A percentile compares a stretch with the other conserved stretches of the same genome.
phyloP scores from a whole-genome alignment of 2,329 filamentous ascomycete genomes.

The Verticillium nubilum region DNA sequence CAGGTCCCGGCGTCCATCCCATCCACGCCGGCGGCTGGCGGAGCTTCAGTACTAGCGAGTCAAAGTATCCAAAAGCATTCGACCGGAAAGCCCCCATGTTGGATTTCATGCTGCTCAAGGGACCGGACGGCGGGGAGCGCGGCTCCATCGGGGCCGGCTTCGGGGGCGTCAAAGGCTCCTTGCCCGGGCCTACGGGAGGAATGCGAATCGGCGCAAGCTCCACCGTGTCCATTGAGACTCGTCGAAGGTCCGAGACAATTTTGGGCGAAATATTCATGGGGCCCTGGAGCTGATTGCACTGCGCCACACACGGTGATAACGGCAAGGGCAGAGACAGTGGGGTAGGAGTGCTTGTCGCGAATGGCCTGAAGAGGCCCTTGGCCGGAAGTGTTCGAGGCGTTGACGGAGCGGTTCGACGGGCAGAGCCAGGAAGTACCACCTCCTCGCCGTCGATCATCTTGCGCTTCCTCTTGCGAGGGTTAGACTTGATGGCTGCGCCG shows the following conservation, averaged over 20 bases:
- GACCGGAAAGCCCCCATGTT: constrained; percentile 1
- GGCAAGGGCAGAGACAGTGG: constrained; percentile 16
- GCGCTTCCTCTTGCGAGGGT: constrained; percentile 39
- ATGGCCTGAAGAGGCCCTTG: not conserved
- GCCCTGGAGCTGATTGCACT: constrained; percentile 8
- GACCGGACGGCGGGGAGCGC: constrained; percentile 6
- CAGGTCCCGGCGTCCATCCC: not conserved
- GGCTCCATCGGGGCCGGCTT: constrained; percentile 5
- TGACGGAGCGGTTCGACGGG: not conserved
- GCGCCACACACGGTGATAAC: constrained; percentile 1
- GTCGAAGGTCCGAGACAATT: constrained; percentile 6
- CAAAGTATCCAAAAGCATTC: constrained; percentile 4
- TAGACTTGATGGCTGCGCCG: constrained; percentile 44
- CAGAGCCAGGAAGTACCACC: constrained; percentile 3
- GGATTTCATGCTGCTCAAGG: not conserved
- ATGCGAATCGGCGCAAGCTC: not conserved
- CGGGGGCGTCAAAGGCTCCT: not conserved
- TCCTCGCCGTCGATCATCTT: constrained; percentile 37
- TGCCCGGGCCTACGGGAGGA: not conserved
- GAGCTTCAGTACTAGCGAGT: not conserved
- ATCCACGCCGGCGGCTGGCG: not conserved
- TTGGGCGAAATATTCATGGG: constrained; percentile 2
- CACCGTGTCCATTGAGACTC: constrained; percentile 2
- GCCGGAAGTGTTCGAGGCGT: not conserved
- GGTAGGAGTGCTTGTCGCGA: constrained; percentile 13